These are phyloP conservation scores for Penicillium subrubescens DNA, from an alignment of 495 filamentous ascomycete genomes.

Conservation along the genomic window DNA sequence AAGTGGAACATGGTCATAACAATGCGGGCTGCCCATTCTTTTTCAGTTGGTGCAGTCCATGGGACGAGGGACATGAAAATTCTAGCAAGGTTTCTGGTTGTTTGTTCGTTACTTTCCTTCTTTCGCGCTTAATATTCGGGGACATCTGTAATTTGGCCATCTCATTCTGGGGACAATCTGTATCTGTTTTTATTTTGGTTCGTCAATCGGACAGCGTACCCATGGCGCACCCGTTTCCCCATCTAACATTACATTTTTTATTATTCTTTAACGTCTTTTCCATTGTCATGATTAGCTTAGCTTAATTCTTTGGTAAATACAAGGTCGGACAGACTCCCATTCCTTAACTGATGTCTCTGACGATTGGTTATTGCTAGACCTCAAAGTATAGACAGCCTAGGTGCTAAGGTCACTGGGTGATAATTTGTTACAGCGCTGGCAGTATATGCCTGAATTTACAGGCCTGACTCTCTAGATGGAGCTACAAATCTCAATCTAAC, in stretches of 20 bases:
- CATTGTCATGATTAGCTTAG: constrained; percentile 22
- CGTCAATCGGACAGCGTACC: constrained; percentile 22
- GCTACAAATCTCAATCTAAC: not conserved
- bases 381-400: no score
- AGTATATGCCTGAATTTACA: no score
- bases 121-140: constrained; percentile 17
- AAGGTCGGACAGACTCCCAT: constrained; percentile 5
- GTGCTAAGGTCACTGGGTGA: not conserved
- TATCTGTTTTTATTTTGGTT: constrained; percentile 5
- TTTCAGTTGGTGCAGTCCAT: constrained; percentile 5
- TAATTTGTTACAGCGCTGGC: not conserved
- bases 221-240: constrained; percentile 30
- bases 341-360: no score
- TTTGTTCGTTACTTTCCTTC: constrained; percentile 19
- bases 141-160: constrained; percentile 6
- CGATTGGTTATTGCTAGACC: no score
- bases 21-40: constrained; percentile 4
- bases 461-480: not conserved
- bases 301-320: constrained; percentile 29
- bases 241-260: constrained; percentile 9
- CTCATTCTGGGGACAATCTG: not conserved
- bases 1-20: not conserved
- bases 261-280: not conserved
- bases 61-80: constrained; percentile 38
- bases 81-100: constrained; percentile 15